A percentile compares a stretch with the other conserved stretches of the same genome.
Conservation (phyloP, 164 flowering plant species). For the Chimonanthus praecox region DNA sequence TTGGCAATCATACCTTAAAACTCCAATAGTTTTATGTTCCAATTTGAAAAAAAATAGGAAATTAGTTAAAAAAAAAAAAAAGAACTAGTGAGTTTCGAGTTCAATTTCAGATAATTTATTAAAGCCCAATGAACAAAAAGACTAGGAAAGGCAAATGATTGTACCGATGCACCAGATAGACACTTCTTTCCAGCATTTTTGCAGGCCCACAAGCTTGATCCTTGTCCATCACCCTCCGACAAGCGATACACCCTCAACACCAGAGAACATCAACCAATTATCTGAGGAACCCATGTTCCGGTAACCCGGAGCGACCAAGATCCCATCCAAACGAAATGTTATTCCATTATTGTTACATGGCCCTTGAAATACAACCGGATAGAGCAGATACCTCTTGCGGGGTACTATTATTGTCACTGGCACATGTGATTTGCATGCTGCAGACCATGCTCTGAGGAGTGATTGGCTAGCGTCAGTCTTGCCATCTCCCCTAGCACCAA, state of each 20-base stretch:
- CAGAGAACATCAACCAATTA: constrained; percentile 42
- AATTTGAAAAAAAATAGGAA: too few species aligned
- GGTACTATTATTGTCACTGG: constrained; percentile 26
- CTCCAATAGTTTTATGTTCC: too few species aligned
- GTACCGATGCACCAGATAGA: constrained; percentile 24
- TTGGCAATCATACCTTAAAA: too few species aligned
- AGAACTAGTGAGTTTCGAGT: too few species aligned
- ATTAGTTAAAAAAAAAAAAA: too few species aligned
- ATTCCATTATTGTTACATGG: constrained; percentile 13
- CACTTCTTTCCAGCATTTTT: constrained; percentile 12
- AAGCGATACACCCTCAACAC: constrained; percentile 24
- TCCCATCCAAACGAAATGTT: constrained; percentile 21
- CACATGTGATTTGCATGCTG: constrained; percentile 21
- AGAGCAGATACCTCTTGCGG: constrained; percentile 20
- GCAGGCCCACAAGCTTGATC: constrained; percentile 45
- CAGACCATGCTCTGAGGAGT: constrained; percentile 30
- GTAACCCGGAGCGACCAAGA: constrained; percentile 29
- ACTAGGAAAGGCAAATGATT: not conserved
- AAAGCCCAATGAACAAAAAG: too few species aligned
- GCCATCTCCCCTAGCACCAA: constrained; percentile 37
- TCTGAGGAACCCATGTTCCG: constrained; percentile 14
- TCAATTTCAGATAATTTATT: too few species aligned
- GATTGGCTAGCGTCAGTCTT: constrained; percentile 21
- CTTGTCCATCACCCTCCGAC: constrained; percentile 55
- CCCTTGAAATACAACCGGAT: constrained; percentile 11